Evolutionary conservation across 306 rosid genomes (phyloP).

Genomic region (Cercis canadensis): DNA sequence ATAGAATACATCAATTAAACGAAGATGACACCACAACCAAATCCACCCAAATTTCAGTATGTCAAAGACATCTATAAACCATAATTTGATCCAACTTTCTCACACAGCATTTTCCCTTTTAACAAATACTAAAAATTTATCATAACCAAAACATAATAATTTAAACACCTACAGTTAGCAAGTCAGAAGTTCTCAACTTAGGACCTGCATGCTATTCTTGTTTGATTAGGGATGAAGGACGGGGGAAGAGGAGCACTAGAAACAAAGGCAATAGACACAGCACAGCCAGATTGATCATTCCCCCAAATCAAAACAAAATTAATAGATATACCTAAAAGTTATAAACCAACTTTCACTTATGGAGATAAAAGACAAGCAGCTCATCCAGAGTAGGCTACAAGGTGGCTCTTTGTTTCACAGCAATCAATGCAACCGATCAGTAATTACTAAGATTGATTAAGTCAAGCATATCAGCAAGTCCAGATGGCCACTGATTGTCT

Average conservation of each 20-base stretch:
- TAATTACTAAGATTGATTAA: constrained; percentile 17
- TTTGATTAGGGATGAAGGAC: neutral
- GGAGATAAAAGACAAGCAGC: neutral
- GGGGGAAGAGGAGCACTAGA: neutral
- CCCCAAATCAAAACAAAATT: neutral
- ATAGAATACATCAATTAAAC: constrained; percentile 2
- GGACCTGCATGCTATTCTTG: neutral
- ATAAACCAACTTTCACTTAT: neutral
- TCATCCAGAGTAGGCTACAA: neutral
- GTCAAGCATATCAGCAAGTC: constrained; percentile 18
- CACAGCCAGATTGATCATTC: neutral
- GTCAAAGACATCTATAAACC: neutral
- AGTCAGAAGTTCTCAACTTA: neutral
- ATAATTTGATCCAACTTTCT: neutral
- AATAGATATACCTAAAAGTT: too few relatives aligned
- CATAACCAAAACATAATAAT: neutral
- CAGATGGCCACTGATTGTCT: neutral
- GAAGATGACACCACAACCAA: too few relatives aligned
- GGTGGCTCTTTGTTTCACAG: neutral
- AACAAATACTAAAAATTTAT: neutral
- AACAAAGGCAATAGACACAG: neutral
- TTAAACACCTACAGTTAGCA: neutral
- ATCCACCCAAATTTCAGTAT: too few relatives aligned
- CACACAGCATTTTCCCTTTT: neutral
- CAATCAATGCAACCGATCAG: neutral